A percentile compares a stretch with the other conserved stretches of the same genome.
Conservation (phyloP, 73 alveolate genomes). For the Tetrahymena malaccensis region DNA sequence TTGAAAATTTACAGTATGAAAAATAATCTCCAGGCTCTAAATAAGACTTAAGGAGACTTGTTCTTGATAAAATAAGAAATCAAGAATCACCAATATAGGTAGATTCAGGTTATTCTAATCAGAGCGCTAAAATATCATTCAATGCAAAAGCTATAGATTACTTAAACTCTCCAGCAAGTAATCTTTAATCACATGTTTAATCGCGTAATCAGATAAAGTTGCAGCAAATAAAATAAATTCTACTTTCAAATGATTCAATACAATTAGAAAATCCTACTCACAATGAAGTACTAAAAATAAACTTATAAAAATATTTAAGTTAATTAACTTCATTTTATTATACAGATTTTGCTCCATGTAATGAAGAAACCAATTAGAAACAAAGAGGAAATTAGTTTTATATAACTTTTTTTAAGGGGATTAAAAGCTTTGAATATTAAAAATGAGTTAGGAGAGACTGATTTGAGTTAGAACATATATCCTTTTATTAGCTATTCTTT, state of each 20-base stretch:
- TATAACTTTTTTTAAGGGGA: neutral
- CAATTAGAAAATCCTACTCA: neutral
- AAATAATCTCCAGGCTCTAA: neutral
- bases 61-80: neutral
- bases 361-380: neutral
- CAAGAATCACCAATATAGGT: neutral
- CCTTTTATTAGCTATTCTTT: neutral
- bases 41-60: neutral
- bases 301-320: neutral
- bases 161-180: neutral
- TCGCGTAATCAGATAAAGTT: neutral
- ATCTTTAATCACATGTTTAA: neutral
- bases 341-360: neutral
- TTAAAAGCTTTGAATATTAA: neutral
- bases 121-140: neutral
- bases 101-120: neutral
- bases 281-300: neutral
- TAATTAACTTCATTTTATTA: neutral
- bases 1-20: neutral
- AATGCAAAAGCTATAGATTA: neutral
- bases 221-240: neutral
- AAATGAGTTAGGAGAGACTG: neutral
- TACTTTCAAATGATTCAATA: neutral
- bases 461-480: neutral
- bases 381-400: neutral